Base-by-base conservation (phyloP, 129 eudicot species). In the Chrysanthemum lavandulifolium region DNA sequence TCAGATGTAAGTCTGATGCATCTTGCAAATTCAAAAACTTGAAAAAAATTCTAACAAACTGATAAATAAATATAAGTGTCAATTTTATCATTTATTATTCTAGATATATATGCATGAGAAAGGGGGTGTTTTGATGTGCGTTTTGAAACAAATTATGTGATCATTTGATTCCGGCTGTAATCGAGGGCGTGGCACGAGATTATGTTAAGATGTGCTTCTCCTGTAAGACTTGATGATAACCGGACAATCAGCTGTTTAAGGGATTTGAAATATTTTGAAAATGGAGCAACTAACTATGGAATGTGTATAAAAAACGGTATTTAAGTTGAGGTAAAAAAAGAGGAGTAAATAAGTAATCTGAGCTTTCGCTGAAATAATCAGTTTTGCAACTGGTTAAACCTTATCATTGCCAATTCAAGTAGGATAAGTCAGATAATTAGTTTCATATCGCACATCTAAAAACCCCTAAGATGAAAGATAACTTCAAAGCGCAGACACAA, bases 401-500 rank as follows among this genome's bases (percentile, higher is more conserved):
- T 33, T 7, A 62, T 33, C 2, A 62, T 59, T 11, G 65, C 29
- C 5, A 59, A 2, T 14, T 53, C 58, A 53, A 53, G 58, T 53
- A 4, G 16, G 16, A 53, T 40, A 53, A 53, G 8, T 53, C 58
- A 53, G 58, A 53, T 6, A 53, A 53, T 14, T 31, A 23, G 40
- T 62, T 31, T 62, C 23, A 31, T 31, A 62, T 31, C 10, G 11
- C 69, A 40, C 13, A 40, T 40, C 69, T 27, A 65, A 65, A 40
- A 21, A 40, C 69, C 51, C 25, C 7, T 45, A 21, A 7, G 40
- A 57, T 27, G 53, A 76, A 67, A 29, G 40, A 66, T n/a, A 75
- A 66, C 66, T 75, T 75, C 73, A 23, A 3, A 57, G 27, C 27
- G 43, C 29, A 66, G 61, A 67, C 45, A 58, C n/a, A 18, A 23